Conservation (phyloP, 2,329 filamentous ascomycete genomes). For the Pseudocercospora fuligena region DNA sequence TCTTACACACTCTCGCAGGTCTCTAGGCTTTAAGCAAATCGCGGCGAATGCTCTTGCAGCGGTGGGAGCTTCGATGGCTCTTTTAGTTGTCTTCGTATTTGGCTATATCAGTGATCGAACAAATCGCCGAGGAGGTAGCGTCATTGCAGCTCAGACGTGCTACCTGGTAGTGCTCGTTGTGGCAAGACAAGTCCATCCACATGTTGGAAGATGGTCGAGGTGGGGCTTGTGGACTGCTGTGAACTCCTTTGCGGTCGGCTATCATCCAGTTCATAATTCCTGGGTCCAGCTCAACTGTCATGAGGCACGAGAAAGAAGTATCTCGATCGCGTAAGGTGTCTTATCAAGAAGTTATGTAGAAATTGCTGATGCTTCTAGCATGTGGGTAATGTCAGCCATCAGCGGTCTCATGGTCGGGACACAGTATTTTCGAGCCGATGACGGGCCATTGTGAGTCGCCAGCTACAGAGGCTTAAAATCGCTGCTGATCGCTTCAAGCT, state of each 20-base stretch:
- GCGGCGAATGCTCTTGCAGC: conserved; percentile 55
- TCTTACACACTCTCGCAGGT: background rate
- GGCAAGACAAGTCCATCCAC: conserved; percentile 47
- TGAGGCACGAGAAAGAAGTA: conserved; percentile 53
- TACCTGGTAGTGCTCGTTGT: conserved; percentile 55
- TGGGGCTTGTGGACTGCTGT: conserved; percentile 59
- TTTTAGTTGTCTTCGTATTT: conserved; percentile 56
- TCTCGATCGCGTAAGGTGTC: conserved; percentile 49
- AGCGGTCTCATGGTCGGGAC: conserved; percentile 57
- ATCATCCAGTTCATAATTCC: conserved; percentile 59
- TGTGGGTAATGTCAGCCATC: conserved; percentile 59
- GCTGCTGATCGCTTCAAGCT: conserved; percentile 4
- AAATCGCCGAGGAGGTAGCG: conserved; percentile 49
- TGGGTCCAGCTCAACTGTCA: conserved; percentile 54
- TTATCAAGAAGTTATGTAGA: background rate
- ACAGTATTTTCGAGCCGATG: conserved; percentile 54
- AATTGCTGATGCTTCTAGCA: conserved; percentile 18
- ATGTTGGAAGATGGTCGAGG: conserved; percentile 54
- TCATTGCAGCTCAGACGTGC: conserved; percentile 52
- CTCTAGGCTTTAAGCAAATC: conserved; percentile 52
- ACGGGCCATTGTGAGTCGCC: conserved; percentile 46
- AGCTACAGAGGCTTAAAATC: background rate
- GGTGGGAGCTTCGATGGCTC: conserved; percentile 48
- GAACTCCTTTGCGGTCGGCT: conserved; percentile 58
- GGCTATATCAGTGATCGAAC: conserved; percentile 56